Evolutionary conservation across 768 basidiomycete species (phyloP), one percentile per base, ranked within the genome.

Genomic region (Pleurotus tuber-regium): DNA sequence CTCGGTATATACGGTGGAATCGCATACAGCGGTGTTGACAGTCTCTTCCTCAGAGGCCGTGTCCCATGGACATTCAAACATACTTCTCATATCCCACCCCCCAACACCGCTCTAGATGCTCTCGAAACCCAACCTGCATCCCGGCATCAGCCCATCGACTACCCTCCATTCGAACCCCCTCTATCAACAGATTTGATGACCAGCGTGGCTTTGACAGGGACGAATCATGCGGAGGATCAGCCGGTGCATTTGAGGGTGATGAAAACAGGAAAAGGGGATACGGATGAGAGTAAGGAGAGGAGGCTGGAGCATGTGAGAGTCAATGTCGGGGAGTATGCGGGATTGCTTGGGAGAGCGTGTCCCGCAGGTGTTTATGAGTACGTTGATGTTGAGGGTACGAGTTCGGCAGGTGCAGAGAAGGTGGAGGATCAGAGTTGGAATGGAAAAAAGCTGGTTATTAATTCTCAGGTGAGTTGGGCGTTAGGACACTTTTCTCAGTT

Each of bases 311-410:
- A 98, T 63, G 91, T 96, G 4, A 64, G 77, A 51, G 70, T 70
- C 35, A 98, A 98, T 66, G 77, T 85, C 0, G 75, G 74, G 42
- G 82, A 90, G 59, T 99, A 85, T 63, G 96, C 89, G 0, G 92
- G 93, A 5, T 66, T 98, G 21, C 75, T 99, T n/a, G 87, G 87
- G 1, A 77, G 83, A 4, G 95, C 87, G 3, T 99, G 96, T 67
- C 96, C 96, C 1, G 96, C 97, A 0, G 91, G 84, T 3, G 96
- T 98, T 33, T 99, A 99, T 66, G 96, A 99, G 70, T 99, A 99
- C 62, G 86, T 95, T 2, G 82, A 89, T 12, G 60, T 57, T 28
- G 56, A 57, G 50, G 58, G 35, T 31, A 61, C 60, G 51, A 57
- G 35, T 35, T 60, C 60, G 14, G 56, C 23, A 2, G 64, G 68